These are phyloP conservation scores for Sphaerosporella brunnea DNA, from an alignment of 495 filamentous ascomycete species.

Conservation along the genomic window DNA sequence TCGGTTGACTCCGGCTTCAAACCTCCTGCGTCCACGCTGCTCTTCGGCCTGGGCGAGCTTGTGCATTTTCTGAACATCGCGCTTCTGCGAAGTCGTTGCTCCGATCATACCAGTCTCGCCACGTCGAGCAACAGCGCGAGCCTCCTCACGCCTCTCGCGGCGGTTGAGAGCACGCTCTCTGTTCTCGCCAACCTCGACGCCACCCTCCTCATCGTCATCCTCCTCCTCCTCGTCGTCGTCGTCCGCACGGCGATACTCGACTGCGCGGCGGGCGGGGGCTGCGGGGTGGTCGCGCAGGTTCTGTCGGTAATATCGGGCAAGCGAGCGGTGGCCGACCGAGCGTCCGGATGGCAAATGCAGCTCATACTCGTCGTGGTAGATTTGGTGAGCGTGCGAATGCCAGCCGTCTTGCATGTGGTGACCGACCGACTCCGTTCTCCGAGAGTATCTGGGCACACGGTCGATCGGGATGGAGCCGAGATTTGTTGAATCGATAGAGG, in stretches of 20 bases:
- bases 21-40: slow-evolving; percentile 39
- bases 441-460: slow-evolving; percentile 39
- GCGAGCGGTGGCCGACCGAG: slow-evolving; percentile 75
- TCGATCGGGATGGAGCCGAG: slow-evolving; percentile 55
- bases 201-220: slow-evolving; percentile 25
- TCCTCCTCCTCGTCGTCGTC: slow-evolving; percentile 35
- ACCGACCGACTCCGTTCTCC: slow-evolving; percentile 26
- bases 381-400: slow-evolving; percentile 49
- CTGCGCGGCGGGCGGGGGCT: slow-evolving; percentile 17
- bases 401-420: slow-evolving; percentile 54
- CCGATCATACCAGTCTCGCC: slow-evolving; percentile 63
- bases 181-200: slow-evolving; percentile 17
- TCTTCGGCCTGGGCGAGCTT: slow-evolving; percentile 48
- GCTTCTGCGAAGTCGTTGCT: slow-evolving; percentile 50
- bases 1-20: slow-evolving; percentile 45
- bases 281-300: slow-evolving; percentile 40
- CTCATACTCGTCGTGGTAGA: slow-evolving; percentile 80
- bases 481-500: slow-evolving; percentile 62
- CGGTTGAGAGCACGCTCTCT: slow-evolving; percentile 18
- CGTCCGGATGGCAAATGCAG: slow-evolving; percentile 82
- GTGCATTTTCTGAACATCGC: slow-evolving; percentile 42
- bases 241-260: slow-evolving; percentile 20
- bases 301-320: slow-evolving; percentile 76
- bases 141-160: slow-evolving; percentile 30
- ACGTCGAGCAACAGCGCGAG: slow-evolving; percentile 46